Base-by-base conservation (phyloP, 495 filamentous ascomycete genomes). In the Aspergillus taichungensis region DNA sequence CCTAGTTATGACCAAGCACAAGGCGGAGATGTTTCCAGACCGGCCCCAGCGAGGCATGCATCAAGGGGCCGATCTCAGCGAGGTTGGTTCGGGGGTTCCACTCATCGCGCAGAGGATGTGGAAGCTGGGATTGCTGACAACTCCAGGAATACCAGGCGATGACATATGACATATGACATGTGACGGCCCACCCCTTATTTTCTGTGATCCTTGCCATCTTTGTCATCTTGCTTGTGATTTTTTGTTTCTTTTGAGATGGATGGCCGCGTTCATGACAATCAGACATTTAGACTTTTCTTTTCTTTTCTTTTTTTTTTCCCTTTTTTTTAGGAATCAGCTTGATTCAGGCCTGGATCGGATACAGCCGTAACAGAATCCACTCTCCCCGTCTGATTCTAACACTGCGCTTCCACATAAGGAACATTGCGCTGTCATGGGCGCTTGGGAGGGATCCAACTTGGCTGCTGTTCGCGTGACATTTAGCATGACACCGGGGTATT, bases 401-500 rank as follows among this genome's bases (percentile, higher is more conserved):
- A 66, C 40, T 28, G 77, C 13, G 71, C 66, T 32, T 56, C 70
- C 57, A 73, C 74, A 74, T 6, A 73, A 36, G 8, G 55, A 32
- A 47, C 69, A 73, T n/a, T 44, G 43, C 1, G 47, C 27, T 6
- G 43, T 45, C 1, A 54, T 42, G n/a, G 47, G 44, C 9, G 43
- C 43, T 18, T 49, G 43, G 4, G 55, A 45, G 1, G 55, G 44
- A 32, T 78, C 57, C 29, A 97, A 72, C 66, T 90, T 94, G 46
- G 82, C 80, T 8, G 83, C 82, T 28, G 89, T 98, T 47, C 85
- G 76, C 5, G 95, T 87, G 8, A 97, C 92, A 56, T 98, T 98
- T 11, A 88, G 81, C 50, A 98, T 92, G 24, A 97, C 86, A 43
- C 83, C 86, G 8, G 90, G 90, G 60, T 91, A 97, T 39, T 83